Percentiles rank a stretch among this genome's conserved stretches.
Conservation (phyloP, 495 filamentous ascomycete genomes). For the Penicillium bovifimosum region DNA sequence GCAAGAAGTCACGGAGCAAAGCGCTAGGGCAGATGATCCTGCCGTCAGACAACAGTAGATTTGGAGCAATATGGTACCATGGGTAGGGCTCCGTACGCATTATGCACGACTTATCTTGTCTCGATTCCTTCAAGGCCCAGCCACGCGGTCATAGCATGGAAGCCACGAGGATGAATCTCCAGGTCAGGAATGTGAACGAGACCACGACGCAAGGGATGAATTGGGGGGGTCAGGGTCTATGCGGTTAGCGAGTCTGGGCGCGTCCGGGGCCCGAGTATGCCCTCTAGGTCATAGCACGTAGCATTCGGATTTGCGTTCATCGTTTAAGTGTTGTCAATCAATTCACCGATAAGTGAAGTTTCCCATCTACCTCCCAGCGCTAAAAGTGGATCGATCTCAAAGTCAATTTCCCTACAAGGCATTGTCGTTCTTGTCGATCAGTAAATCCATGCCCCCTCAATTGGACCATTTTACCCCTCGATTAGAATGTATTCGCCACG, state of each 20-base stretch:
- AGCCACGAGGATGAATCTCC: conserved; percentile 12
- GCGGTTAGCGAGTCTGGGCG: conserved; percentile 6
- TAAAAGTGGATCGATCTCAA: neutral
- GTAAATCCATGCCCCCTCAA: neutral
- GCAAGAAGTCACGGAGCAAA: neutral
- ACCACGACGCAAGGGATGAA: conserved; percentile 17
- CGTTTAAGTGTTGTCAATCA: neutral
- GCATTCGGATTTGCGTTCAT: neutral
- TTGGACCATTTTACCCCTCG: neutral
- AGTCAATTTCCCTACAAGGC: neutral
- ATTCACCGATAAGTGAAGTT: neutral
- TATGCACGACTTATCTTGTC: conserved; percentile 1
- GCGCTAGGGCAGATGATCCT: neutral
- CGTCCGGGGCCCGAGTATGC: conserved; percentile 4
- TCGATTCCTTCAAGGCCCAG: neutral
- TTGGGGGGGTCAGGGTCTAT: neutral
- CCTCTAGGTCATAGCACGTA: conserved; percentile 5
- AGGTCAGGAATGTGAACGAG: neutral
- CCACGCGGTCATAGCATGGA: conserved; percentile 12
- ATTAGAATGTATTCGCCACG: conserved; percentile 4
- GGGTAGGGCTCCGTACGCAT: neutral
- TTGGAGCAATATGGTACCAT: neutral
- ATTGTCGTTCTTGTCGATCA: neutral
- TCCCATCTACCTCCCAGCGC: neutral
- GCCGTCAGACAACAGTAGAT: neutral